Percentiles rank a stretch among this genome's conserved stretches.
Evolutionary conservation across 2,329 filamentous ascomycete genomes (phyloP).

Genomic region (Cladosporium sp.): DNA sequence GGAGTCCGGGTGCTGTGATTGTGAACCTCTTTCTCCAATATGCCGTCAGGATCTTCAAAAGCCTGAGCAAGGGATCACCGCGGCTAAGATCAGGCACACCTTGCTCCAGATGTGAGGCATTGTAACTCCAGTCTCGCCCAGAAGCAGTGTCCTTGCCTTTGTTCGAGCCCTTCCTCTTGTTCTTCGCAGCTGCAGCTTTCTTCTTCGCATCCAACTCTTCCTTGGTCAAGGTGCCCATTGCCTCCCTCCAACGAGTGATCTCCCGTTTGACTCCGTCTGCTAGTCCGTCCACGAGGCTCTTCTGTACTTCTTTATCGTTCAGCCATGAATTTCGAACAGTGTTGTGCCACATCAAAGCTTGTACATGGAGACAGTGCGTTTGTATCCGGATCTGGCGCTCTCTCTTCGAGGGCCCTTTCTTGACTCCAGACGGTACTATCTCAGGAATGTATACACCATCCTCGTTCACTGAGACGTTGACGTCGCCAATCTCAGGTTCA

Average conservation of each 20-base stretch:
- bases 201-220: conserved; percentile 41
- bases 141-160: conserved; percentile 40
- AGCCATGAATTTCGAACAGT: conserved; percentile 79
- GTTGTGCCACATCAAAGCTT: conserved; percentile 86
- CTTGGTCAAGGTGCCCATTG: conserved; percentile 54
- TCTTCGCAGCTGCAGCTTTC: conserved; percentile 28
- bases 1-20: conserved; percentile 70
- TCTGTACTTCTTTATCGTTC: conserved; percentile 71
- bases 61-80: conserved; percentile 72
- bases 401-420: conserved; percentile 81
- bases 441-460: conserved; percentile 38
- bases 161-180: conserved; percentile 34
- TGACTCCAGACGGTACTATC: conserved; percentile 44
- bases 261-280: conserved; percentile 65
- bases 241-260: conserved; percentile 66
- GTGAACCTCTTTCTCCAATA: conserved; percentile 88
- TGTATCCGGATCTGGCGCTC: conserved; percentile 72
- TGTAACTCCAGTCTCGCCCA: conserved; percentile 66
- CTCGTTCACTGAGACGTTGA: conserved; percentile 33
- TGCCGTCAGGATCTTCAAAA: conserved; percentile 70
- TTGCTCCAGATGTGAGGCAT: conserved; percentile 64
- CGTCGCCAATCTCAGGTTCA: conserved; percentile 29
- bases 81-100: conserved; percentile 72
- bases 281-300: conserved; percentile 69
- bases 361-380: conserved; percentile 86